Base-by-base conservation (phyloP, 768 basidiomycete species). In the Hericium alpestre region DNA sequence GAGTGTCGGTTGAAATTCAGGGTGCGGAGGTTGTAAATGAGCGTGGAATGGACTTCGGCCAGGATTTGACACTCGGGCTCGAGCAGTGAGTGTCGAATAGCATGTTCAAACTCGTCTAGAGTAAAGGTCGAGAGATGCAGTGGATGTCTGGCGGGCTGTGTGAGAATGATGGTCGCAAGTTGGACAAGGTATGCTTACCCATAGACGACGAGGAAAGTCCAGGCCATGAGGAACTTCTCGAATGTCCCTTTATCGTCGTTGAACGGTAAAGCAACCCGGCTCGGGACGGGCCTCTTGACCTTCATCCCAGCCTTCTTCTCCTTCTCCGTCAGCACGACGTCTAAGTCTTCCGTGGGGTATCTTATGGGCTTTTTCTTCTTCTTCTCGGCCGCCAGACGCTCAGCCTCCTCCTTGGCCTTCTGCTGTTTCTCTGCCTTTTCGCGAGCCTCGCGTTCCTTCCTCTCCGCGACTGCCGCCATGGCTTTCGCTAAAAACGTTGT, bases 191-290 rank as follows among this genome's bases (percentile, higher is more conserved):
- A 38, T 9, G 8, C 55, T 64, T 67, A 96, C 96, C 93, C 92
- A 70, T 94, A 94, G 54, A 93, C 86, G 54, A 90, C 86, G 56
- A 98, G 71, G 70, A 95, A 95, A 70, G 91, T 93, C 94, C 94
- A 99, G 9, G 83, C 74, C 86, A 90, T 86, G 32, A 98, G 71
- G 69, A 97, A 92, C 9, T 78, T 73, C 67, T 97, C 94, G 60
- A 96, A 95, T 12, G 78, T 72, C 11, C 75, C 76, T 8, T 79
- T 75, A 37, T 74, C 72, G 39, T 82, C 78, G 53, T 84, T 82
- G 67, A 91, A 90, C 4, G 91, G 87, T 53, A 92, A 71, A 12
- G 76, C 74, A 1, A 70, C 67, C 53, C 79, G 75, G 64, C 80
- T 87, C 4, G 87, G 80, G 50, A 78, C 64, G 22, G 91, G 91